Conservation (phyloP, 805 yeast species). For the Saccharomycopsis babjevae region DNA sequence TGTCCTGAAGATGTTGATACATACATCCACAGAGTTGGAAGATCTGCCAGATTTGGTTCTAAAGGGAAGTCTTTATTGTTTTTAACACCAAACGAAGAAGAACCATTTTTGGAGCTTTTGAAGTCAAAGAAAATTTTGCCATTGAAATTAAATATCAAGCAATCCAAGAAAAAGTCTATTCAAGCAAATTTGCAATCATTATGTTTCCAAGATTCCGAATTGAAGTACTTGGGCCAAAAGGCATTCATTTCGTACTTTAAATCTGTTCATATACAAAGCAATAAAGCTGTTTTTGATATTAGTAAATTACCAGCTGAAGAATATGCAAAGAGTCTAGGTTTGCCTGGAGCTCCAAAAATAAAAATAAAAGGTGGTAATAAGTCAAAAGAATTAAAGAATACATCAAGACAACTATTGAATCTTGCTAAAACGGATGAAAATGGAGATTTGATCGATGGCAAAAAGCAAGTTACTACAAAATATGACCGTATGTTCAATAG, state of each 20-base stretch:
- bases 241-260: conserved; percentile 88
- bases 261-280: conserved; percentile 77
- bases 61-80: conserved; percentile 73
- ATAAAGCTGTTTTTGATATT: conserved; percentile 74
- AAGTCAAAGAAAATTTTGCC: conserved; percentile 56
- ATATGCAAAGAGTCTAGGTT: conserved; percentile 79
- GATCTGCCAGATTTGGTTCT: conserved; percentile 82
- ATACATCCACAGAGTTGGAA: conserved; percentile 83
- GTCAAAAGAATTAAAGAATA: conserved; percentile 68
- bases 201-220: conserved; percentile 83
- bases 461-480: conserved; percentile 62
- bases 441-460: conserved; percentile 41
- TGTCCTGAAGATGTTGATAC: conserved; percentile 88
- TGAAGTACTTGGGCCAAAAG: conserved; percentile 90
- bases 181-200: conserved; percentile 78
- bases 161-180: conserved; percentile 60
- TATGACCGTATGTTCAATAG: conserved; percentile 95
- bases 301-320: conserved; percentile 71
- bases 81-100: conserved; percentile 77
- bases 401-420: conserved; percentile 57
- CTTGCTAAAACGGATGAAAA: conserved; percentile 51
- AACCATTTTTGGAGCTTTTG: conserved; percentile 58
- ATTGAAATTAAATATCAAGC: conserved; percentile 63
- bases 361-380: conserved; percentile 48
- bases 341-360: conserved; percentile 94